Conservation (phyloP, 495 filamentous ascomycete genomes). For the Penicillium robsamsonii region DNA sequence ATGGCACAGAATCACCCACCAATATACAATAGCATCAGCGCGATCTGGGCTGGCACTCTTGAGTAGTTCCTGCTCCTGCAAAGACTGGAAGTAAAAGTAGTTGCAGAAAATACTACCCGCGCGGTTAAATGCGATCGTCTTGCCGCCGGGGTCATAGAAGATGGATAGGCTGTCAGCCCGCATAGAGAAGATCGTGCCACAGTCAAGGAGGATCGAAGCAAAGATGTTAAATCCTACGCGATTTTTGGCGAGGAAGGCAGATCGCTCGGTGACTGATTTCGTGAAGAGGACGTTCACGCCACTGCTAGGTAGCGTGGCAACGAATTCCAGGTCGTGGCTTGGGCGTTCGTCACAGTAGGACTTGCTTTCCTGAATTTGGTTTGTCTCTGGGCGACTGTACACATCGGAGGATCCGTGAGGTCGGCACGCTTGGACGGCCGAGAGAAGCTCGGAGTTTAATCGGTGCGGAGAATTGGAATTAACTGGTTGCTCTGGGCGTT, state of each 20-base stretch:
- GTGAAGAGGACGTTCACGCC: conserved; percentile 72
- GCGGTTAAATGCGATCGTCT: conserved; percentile 90
- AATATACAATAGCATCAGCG: conserved; percentile 74
- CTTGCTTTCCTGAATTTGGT: conserved; percentile 74
- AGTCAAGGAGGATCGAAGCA: conserved; percentile 64
- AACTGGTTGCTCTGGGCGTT: conserved; percentile 37
- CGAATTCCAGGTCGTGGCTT: conserved; percentile 74
- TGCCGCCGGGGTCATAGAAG: conserved; percentile 76
- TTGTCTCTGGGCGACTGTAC: conserved; percentile 67
- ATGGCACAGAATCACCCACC: conserved; percentile 90
- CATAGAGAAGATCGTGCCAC: conserved; percentile 68
- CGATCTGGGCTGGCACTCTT: conserved; percentile 40
- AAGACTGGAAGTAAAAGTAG: conserved; percentile 75
- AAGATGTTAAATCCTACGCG: conserved; percentile 65
- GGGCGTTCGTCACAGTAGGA: conserved; percentile 86
- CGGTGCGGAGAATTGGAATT: conserved; percentile 49
- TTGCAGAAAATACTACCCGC: conserved; percentile 91
- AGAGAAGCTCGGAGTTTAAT: conserved; percentile 61
- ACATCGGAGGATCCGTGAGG: conserved; percentile 70
- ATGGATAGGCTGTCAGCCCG: conserved; percentile 65
- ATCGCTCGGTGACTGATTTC: conserved; percentile 49
- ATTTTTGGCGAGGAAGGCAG: conserved; percentile 62
- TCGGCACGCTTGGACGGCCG: conserved; percentile 78
- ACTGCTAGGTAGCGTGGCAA: conserved; percentile 61
- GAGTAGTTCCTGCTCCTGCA: conserved; percentile 59